Conservation (phyloP, 106 monocot genomes). For the Xerophyta viscosa region DNA sequence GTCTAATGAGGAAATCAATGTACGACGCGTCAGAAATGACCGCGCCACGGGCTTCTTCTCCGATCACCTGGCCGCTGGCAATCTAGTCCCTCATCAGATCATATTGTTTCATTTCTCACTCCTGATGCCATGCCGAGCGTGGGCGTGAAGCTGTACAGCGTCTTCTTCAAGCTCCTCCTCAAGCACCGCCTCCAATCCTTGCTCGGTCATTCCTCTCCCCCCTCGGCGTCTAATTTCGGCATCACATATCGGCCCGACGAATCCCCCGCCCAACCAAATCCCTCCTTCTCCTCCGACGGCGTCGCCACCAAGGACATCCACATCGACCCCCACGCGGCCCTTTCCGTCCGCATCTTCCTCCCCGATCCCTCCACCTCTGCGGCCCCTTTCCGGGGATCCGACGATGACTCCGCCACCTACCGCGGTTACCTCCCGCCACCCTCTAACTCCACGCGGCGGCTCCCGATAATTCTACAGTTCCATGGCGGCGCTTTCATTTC, state of each 20-base stretch:
- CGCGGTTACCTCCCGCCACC: conserved; percentile 37
- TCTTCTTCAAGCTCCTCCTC: conserved; percentile 64
- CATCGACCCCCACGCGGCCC: conserved; percentile 79
- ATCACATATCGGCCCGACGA: conserved; percentile 60
- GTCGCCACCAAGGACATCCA: conserved; percentile 89
- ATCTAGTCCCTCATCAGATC: too few relatives aligned
- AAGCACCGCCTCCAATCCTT: conserved; percentile 52
- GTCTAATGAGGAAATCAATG: too few relatives aligned
- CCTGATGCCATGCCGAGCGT: conserved; percentile 86
- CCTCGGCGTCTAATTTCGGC: conserved; percentile 20
- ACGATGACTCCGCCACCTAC: conserved; percentile 35
- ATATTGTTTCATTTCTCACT: too few relatives aligned
- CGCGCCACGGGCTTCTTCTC: too few relatives aligned
- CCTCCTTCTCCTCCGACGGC: conserved; percentile 50
- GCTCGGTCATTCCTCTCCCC: conserved; percentile 4
- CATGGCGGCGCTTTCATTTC: conserved; percentile 80
- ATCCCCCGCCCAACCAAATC: conserved; percentile 34
- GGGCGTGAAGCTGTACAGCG: conserved; percentile 73
- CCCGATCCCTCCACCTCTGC: conserved; percentile 28
- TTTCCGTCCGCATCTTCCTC: conserved; percentile 92
- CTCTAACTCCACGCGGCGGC: conserved; percentile 15
- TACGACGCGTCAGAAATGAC: too few relatives aligned
- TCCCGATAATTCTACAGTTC: conserved; percentile 83
- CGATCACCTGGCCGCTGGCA: too few relatives aligned
- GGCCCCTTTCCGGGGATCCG: conserved; percentile 16